Percentiles rank a stretch among this genome's conserved stretches.
Conservation (phyloP, 129 eudicot species). For the Artemisia argyi region DNA sequence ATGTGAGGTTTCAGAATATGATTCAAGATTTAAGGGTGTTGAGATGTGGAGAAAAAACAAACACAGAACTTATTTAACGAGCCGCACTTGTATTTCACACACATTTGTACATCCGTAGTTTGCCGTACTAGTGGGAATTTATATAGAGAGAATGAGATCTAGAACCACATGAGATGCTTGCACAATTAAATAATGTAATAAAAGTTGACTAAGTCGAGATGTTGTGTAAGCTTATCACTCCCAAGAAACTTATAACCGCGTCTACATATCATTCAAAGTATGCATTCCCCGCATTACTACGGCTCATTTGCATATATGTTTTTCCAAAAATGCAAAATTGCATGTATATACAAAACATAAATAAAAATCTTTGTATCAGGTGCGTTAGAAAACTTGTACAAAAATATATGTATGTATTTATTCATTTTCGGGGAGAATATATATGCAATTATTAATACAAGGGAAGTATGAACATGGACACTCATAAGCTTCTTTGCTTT, state of each 20-base stretch:
- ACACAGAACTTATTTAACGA: not conserved
- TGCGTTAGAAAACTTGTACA: too few relatives aligned
- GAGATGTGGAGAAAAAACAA: not conserved
- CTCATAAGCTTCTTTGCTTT: too few relatives aligned
- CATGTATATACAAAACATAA: not conserved
- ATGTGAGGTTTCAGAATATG: slow-evolving; percentile 13
- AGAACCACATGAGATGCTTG: slow-evolving; percentile 11
- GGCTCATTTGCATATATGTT: not conserved
- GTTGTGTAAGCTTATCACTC: not conserved
- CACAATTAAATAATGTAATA: slow-evolving; percentile 16
- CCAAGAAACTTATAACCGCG: slow-evolving; percentile 11
- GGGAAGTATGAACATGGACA: too few relatives aligned
- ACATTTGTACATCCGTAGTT: slow-evolving; percentile 19
- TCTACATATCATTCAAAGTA: not conserved
- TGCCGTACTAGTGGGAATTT: slow-evolving; percentile 22
- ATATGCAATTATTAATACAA: too few relatives aligned
- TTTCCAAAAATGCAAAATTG: not conserved
- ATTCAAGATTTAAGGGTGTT: slow-evolving; percentile 10
- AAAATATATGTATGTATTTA: too few relatives aligned
- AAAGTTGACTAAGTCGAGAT: slow-evolving; percentile 26
- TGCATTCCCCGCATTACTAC: too few relatives aligned
- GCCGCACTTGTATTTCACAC: slow-evolving; percentile 1
- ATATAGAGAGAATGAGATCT: slow-evolving; percentile 31
- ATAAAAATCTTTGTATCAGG: too few relatives aligned
- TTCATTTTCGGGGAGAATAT: too few relatives aligned